phyloP scores from a whole-genome alignment of 768 basidiomycete species.

The Postia placenta region DNA sequence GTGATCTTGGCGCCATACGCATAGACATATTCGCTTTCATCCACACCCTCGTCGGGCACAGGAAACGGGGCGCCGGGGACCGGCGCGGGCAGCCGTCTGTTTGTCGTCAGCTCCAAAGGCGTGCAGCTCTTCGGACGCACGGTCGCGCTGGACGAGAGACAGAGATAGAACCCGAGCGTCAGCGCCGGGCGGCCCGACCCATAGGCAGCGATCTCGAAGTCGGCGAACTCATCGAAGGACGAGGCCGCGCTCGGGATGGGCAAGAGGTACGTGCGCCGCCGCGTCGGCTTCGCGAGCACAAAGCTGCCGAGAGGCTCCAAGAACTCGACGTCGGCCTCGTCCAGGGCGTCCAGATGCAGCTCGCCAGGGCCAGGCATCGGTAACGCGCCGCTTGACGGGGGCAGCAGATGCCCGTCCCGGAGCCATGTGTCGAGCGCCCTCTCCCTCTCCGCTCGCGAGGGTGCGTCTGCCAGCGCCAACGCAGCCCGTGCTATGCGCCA shows the following conservation, averaged over 20 bases:
- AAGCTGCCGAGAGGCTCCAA: conserved; percentile 22
- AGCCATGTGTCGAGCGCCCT: conserved; percentile 60
- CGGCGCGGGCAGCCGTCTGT: conserved; percentile 63
- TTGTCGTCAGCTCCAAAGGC: conserved; percentile 31
- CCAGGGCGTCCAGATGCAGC: conserved; percentile 4
- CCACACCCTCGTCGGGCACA: conserved; percentile 57
- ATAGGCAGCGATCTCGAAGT: conserved; percentile 43
- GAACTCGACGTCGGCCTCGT: not conserved
- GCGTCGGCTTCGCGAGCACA: conserved; percentile 35
- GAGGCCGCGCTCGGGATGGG: conserved; percentile 29
- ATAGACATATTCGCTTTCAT: conserved; percentile 71
- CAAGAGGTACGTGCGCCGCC: conserved; percentile 43
- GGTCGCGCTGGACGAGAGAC: conserved; percentile 21
- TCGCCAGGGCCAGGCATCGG: not conserved
- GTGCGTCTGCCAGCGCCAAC: conserved; percentile 51
- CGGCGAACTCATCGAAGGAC: not conserved
- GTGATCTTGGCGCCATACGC: conserved; percentile 49
- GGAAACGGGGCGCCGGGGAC: conserved; percentile 51
- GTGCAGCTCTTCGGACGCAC: conserved; percentile 8
- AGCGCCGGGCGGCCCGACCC: conserved; percentile 54
- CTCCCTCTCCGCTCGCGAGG: conserved; percentile 24
- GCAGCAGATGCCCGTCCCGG: conserved; percentile 49
- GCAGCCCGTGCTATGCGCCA: conserved; percentile 80
- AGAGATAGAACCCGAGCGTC: conserved; percentile 39
- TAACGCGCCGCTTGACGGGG: conserved; percentile 18